Evolutionary conservation across 306 rosid genomes (phyloP).

Genomic region (Dryas drummondii): DNA sequence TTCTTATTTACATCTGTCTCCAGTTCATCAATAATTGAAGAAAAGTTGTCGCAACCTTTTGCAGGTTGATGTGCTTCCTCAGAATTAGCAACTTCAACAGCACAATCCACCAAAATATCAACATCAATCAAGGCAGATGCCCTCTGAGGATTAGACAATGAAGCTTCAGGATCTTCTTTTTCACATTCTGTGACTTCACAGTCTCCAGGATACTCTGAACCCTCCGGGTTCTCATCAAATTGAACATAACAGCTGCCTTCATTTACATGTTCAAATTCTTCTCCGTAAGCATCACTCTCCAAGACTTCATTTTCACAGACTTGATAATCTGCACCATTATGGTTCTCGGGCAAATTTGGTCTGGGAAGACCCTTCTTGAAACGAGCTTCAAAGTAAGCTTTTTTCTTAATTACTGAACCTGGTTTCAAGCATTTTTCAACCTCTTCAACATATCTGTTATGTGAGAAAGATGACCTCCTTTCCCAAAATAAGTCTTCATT

Average conservation of each 20-base stretch:
- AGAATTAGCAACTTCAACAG: constrained; percentile 21
- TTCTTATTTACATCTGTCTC: constrained; percentile 8
- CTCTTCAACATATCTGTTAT: constrained; percentile 75
- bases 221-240: constrained; percentile 39
- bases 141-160: constrained; percentile 32
- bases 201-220: constrained; percentile 45
- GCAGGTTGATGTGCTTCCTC: constrained; percentile 38
- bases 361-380: constrained; percentile 62
- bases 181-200: constrained; percentile 28
- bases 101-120: constrained; percentile 27
- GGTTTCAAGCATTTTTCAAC: constrained; percentile 72
- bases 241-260: constrained; percentile 33
- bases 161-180: constrained; percentile 35
- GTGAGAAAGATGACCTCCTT: constrained; percentile 73
- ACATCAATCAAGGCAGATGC: constrained; percentile 22
- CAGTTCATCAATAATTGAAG: constrained; percentile 13
- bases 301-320: constrained; percentile 39
- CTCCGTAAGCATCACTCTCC: constrained; percentile 34
- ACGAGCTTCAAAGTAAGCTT: constrained; percentile 79
- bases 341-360: constrained; percentile 29
- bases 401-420: constrained; percentile 66
- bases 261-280: constrained; percentile 42
- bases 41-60: constrained; percentile 24
- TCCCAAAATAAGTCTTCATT: constrained; percentile 72
- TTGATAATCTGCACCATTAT: constrained; percentile 25